phyloP scores from a whole-genome alignment of 371 early-diverging fungal genomes.

The Batkoa obscura region DNA sequence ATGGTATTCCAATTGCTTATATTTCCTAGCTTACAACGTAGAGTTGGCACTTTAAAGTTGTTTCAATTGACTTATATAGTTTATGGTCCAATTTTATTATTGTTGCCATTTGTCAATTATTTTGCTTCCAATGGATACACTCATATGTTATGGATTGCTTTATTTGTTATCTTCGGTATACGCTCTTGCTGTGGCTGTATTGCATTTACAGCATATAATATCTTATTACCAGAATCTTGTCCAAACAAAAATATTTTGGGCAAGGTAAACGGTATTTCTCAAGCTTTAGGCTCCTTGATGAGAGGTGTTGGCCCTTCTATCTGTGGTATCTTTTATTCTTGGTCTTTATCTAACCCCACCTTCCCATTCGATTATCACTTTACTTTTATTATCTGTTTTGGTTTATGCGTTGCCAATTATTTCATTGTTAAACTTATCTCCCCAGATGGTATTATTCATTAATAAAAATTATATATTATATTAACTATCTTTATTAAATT shows the following conservation, averaged over 20 bases:
- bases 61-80: slow-evolving; percentile 23
- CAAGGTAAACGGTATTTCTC: slow-evolving; percentile 44
- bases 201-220: slow-evolving; percentile 35
- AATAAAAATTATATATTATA: background rate
- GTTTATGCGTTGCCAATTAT: background rate
- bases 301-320: slow-evolving; percentile 45
- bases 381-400: slow-evolving; percentile 8
- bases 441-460: background rate
- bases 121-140: slow-evolving; percentile 6
- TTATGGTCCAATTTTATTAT: slow-evolving; percentile 19
- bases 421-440: background rate
- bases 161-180: slow-evolving; percentile 18
- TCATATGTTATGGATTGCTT: slow-evolving; percentile 12
- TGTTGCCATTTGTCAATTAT: slow-evolving; percentile 15
- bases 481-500: too few species aligned
- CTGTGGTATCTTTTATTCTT: slow-evolving; percentile 41
- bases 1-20: slow-evolving; percentile 27
- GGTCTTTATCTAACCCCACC: slow-evolving; percentile 24
- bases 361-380: slow-evolving; percentile 33
- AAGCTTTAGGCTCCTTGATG: slow-evolving; percentile 33
- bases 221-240: slow-evolving; percentile 18
- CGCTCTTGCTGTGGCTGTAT: slow-evolving; percentile 27
- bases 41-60: slow-evolving; percentile 22
- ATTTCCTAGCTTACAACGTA: slow-evolving; percentile 26
- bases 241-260: slow-evolving; percentile 21